These are phyloP conservation scores for Coemansia guatemalensis DNA, from an alignment of 192 early-diverging fungal species.

Conservation along the genomic window DNA sequence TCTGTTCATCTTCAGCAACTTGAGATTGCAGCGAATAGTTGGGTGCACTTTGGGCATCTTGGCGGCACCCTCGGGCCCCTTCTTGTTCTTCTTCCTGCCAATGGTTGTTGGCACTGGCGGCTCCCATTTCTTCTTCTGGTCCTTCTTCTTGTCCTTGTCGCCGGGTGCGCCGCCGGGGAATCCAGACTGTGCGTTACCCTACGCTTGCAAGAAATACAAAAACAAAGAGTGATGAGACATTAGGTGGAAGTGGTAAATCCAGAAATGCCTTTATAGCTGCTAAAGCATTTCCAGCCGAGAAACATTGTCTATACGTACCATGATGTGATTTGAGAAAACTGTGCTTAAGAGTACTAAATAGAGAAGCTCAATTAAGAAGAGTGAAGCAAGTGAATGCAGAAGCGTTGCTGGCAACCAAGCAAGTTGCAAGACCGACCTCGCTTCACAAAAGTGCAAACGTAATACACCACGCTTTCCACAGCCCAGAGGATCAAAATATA, in stretches of 20 bases:
- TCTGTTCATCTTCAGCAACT: conserved; percentile 95
- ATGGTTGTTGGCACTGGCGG: conserved; percentile 98
- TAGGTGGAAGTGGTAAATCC: too few relatives aligned
- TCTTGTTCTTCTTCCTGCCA: conserved; percentile 95
- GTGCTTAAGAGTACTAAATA: neutral
- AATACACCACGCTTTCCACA: too few relatives aligned
- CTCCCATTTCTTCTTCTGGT: conserved; percentile 98
- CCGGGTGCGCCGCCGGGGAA: conserved; percentile 62
- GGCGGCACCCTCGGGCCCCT: conserved; percentile 84
- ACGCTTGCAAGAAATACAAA: conserved; percentile 12
- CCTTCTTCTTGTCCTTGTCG: conserved; percentile 70
- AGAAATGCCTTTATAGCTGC: too few relatives aligned
- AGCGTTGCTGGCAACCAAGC: too few relatives aligned
- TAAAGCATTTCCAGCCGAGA: neutral
- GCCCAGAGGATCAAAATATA: too few relatives aligned
- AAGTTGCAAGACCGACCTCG: too few relatives aligned
- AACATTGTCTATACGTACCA: conserved; percentile 3
- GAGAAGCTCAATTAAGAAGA: neutral
- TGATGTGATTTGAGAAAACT: neutral
- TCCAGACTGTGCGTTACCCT: conserved; percentile 88
- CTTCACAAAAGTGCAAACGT: too few relatives aligned
- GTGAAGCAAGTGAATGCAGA: neutral
- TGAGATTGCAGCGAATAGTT: conserved; percentile 94
- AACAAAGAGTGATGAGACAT: neutral
- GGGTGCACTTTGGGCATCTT: conserved; percentile 99